Base-by-base conservation (phyloP, 2,329 filamentous ascomycete genomes). In the Colletotrichum orchidophilum region DNA sequence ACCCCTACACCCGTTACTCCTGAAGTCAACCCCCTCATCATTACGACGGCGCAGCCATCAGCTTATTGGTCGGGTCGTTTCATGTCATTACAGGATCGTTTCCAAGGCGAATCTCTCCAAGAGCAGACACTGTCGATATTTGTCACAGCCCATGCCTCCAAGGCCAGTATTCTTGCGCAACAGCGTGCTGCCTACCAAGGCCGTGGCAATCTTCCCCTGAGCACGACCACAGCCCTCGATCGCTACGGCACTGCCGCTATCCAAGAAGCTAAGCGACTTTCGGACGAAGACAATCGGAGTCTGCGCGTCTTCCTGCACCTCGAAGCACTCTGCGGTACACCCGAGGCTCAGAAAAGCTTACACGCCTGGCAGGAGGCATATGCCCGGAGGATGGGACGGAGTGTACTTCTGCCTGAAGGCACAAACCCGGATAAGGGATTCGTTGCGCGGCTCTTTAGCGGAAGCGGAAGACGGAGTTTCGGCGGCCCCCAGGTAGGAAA, bases 1-100 rank as follows among this genome's bases (percentile, higher is more conserved):
- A 26, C 53, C 7, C 42, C 55, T 3, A 70, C 59, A 6, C 66
- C 69, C 3, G 31, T 33, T 9, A 52, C 26, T 15, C 21, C 55
- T 29, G 55, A 70, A 24, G 12, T 29, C 13, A 72, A 72, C 12
- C 66, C 55, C 13, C 6, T 46, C 52, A 77, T 79, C 2, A 78
- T 90, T 15, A 76, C 77, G 61, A 80, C 76, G 0, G 83, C 86
- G 2, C 84, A 87, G 74, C 79, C 84, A 6, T 83, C 85, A 2
- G 78, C 82, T 3, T 92, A 91, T 78, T 93, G 91, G 91, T 82
- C 85, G 12, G 91, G 91, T 21, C 87, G 91, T 49, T 91, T 92
- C 76, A 80, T 85, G 61, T 80, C 87, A 2, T 78, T 91, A 0
- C 83, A 87, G 61, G 90, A 92, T 78, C 84, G 83, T n/a, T 84